A percentile compares a stretch with the other conserved stretches of the same genome.
Conservation (phyloP, 768 basidiomycete species). For the Pleurotus giganteus region DNA sequence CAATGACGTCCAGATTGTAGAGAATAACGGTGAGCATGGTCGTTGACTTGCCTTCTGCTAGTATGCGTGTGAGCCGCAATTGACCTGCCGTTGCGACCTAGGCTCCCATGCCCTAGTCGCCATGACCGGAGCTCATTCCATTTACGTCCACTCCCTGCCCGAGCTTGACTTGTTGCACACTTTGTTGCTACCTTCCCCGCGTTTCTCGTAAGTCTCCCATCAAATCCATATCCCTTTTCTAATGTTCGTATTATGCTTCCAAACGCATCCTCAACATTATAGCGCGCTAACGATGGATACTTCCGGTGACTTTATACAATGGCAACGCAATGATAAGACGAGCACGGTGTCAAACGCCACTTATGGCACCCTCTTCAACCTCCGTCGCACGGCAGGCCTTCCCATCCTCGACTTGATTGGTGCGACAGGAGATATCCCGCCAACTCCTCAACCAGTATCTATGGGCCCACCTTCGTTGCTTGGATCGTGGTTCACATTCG, state of each 20-base stretch:
- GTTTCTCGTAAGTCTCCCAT: slow-evolving; percentile 29
- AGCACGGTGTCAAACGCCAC: slow-evolving; percentile 34
- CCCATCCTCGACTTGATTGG: slow-evolving; percentile 52
- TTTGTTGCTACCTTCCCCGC: slow-evolving; percentile 31
- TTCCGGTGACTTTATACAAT: slow-evolving; percentile 55
- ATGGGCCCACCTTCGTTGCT: slow-evolving; percentile 55
- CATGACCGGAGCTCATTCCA: slow-evolving; percentile 48
- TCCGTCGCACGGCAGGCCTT: slow-evolving; percentile 45
- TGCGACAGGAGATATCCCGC: slow-evolving; percentile 41
- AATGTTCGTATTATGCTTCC: not conserved
- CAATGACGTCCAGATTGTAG: slow-evolving; percentile 51
- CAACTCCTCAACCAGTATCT: slow-evolving; percentile 61
- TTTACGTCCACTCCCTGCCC: slow-evolving; percentile 61
- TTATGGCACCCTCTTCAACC: slow-evolving; percentile 60
- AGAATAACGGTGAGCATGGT: slow-evolving; percentile 61
- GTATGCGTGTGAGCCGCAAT: not conserved
- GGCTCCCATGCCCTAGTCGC: slow-evolving; percentile 55
- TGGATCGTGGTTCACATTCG: slow-evolving; percentile 54
- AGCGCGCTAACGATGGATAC: slow-evolving; percentile 23
- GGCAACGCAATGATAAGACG: slow-evolving; percentile 31
- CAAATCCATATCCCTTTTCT: not conserved
- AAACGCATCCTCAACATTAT: not conserved
- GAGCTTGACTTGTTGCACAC: slow-evolving; percentile 56
- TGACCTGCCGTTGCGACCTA: slow-evolving; percentile 17
- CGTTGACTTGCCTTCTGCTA: not conserved